phyloP scores from a whole-genome alignment of 2,329 filamentous ascomycete species.

The Alternaria postmessia region DNA sequence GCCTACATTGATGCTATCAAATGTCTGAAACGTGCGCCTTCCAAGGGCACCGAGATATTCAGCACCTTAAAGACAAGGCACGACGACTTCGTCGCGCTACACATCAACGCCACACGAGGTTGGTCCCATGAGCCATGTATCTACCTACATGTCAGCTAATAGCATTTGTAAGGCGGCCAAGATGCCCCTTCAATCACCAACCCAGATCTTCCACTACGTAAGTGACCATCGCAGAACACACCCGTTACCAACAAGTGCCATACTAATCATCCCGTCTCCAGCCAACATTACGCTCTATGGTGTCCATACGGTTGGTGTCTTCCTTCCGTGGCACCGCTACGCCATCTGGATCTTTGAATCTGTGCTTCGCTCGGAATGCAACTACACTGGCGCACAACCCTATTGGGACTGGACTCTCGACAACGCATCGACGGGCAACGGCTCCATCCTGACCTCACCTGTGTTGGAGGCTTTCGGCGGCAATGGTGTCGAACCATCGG shows the following conservation, averaged over 20 bases:
- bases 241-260: background rate
- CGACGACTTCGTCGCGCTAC: conserved; percentile 2
- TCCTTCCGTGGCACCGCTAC: conserved; percentile 1
- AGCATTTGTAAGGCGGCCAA: background rate
- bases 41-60: background rate
- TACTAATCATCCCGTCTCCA: background rate
- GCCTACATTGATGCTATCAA: background rate
- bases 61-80: background rate
- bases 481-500: background rate
- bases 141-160: background rate
- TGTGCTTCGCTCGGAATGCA: conserved; percentile 3
- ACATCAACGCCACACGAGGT: conserved; percentile 1
- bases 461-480: background rate
- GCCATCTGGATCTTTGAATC: background rate
- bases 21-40: background rate
- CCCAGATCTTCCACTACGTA: background rate
- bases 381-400: background rate
- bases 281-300: background rate
- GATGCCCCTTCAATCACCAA: background rate
- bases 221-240: background rate
- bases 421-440: background rate
- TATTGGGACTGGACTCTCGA: conserved; percentile 3
- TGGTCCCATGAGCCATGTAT: background rate
- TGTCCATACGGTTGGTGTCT: background rate
- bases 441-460: background rate